Evolutionary conservation across 805 yeast species (phyloP), one percentile per base, ranked within the genome.

Genomic region (Candida anglica): DNA sequence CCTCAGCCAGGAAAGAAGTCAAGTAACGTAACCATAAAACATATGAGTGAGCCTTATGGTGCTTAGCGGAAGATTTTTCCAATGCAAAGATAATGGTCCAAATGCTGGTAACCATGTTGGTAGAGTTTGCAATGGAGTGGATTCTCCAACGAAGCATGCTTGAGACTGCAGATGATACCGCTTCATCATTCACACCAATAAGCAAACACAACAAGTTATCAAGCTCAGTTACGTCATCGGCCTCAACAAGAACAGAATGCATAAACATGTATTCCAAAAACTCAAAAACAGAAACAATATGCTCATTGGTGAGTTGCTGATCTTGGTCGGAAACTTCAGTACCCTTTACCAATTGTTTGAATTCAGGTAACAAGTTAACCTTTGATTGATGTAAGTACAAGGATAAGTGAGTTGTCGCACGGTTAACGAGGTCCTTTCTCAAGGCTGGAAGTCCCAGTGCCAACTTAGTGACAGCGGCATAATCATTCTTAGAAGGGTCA

Each of bases 21-120:
- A 81, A 57, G 36, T 68, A 68, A 35, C 86, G 66, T 26, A 82
- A 52, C 77, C 86, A 75, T 15, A 79, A 60, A 6, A 75, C 59
- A 36, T 64, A 71, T 0, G 73, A 77, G 43, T 68, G 69, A 6
- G 69, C 60, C 14, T 53, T 49, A 47, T 53, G 43, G 37, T 38
- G 20, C 38, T 46, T 25, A 33, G 41, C 33, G 1, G 42, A 31
- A 0, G 72, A 53, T 2, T 41, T 40, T 29, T 59, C 50, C 13
- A 77, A 49, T 0, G 44, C 38, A 34, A 60, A 66, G 6, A 80
- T 58, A 2, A 66, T 39, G 2, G 57, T 44, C 86, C 86, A 80
- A 4, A 69, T 43, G 6, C 59, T 48, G 3, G 35, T 24, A 1
- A 56, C 34, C 10, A 43, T 42, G 11, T 30, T 28, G 9, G 43